Percentiles rank a stretch among this genome's conserved stretches.
These are phyloP conservation scores for Stropharia rugosoannulata DNA, from an alignment of 768 basidiomycete species.

Conservation along the genomic window DNA sequence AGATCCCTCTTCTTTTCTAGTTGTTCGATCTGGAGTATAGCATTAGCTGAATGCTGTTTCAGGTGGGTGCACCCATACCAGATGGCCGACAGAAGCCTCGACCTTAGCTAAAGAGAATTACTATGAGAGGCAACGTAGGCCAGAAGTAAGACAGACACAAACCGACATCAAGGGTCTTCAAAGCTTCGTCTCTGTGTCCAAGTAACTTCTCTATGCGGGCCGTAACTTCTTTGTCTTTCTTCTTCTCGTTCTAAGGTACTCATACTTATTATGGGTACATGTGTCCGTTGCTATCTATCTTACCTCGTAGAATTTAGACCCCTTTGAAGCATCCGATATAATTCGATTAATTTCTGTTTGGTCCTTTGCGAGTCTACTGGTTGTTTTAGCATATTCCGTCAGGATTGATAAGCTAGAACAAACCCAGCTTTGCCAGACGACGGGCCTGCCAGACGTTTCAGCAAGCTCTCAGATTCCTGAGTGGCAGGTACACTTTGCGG, in stretches of 20 bases:
- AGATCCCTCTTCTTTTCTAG: constrained; percentile 79
- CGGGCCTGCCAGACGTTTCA: constrained; percentile 82
- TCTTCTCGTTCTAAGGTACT: constrained; percentile 76
- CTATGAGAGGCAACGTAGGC: constrained; percentile 12
- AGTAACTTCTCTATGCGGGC: constrained; percentile 72
- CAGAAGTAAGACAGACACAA: constrained; percentile 19
- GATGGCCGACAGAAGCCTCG: constrained; percentile 64
- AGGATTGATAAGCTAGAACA: constrained; percentile 21
- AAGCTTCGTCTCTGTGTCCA: constrained; percentile 57
- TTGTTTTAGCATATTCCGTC: neutral
- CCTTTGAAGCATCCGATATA: constrained; percentile 89
- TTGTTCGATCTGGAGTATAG: constrained; percentile 40
- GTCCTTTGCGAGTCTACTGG: constrained; percentile 68
- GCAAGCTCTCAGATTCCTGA: constrained; percentile 67
- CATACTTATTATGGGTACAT: neutral
- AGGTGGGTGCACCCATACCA: constrained; percentile 39
- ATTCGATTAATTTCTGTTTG: constrained; percentile 84
- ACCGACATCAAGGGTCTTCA: constrained; percentile 59
- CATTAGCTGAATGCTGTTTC: constrained; percentile 7
- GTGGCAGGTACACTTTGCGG: constrained; percentile 25
- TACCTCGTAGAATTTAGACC: constrained; percentile 90
- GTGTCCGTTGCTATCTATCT: constrained; percentile 12
- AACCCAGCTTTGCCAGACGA: constrained; percentile 90
- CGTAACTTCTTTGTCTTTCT: constrained; percentile 84
- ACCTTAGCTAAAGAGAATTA: constrained; percentile 42